These are phyloP conservation scores for Calendula officinalis DNA, from an alignment of 129 eudicot species.

Conservation along the genomic window DNA sequence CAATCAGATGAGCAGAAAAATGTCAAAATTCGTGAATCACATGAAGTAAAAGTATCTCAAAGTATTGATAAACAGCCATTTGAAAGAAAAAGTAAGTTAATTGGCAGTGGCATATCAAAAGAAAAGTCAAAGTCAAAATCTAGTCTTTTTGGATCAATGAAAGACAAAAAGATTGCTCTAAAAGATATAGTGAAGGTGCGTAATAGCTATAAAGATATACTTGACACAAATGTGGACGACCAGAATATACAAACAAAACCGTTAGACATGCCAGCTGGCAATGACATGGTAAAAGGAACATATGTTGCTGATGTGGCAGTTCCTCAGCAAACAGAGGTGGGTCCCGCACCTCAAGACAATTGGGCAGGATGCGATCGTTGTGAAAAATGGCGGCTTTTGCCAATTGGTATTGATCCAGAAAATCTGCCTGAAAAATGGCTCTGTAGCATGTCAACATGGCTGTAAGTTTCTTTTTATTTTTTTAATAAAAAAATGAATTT, in stretches of 20 bases:
- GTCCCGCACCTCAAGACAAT: slow-evolving; percentile 36
- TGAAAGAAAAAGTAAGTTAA: slow-evolving; percentile 46
- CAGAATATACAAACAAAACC: background rate
- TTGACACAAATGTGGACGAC: slow-evolving; percentile 32
- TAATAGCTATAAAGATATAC: slow-evolving; percentile 40
- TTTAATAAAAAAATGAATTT: background rate
- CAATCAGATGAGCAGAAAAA: slow-evolving; percentile 41
- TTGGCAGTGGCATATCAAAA: slow-evolving; percentile 28
- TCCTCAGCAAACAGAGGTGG: slow-evolving; percentile 27
- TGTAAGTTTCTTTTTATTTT: slow-evolving; percentile 53
- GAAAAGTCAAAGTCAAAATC: slow-evolving; percentile 22
- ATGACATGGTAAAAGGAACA: slow-evolving; percentile 38
- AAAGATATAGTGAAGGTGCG: slow-evolving; percentile 40
- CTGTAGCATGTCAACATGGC: slow-evolving; percentile 81
- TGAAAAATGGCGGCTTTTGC: slow-evolving; percentile 75
- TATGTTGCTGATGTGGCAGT: slow-evolving; percentile 34
- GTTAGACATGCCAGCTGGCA: slow-evolving; percentile 23
- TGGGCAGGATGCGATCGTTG: slow-evolving; percentile 86
- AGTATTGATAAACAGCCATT: slow-evolving; percentile 15
- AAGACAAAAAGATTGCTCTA: slow-evolving; percentile 39
- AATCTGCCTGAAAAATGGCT: slow-evolving; percentile 67
- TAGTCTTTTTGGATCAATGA: slow-evolving; percentile 25
- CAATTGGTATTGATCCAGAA: slow-evolving; percentile 43
- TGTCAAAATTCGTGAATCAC: slow-evolving; percentile 23
- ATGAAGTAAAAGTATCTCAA: slow-evolving; percentile 7